Evolutionary conservation across 1,284 basidiomycete species (phyloP), one percentile per base, ranked within the genome.

Genomic region (Tylopilus sp.): DNA sequence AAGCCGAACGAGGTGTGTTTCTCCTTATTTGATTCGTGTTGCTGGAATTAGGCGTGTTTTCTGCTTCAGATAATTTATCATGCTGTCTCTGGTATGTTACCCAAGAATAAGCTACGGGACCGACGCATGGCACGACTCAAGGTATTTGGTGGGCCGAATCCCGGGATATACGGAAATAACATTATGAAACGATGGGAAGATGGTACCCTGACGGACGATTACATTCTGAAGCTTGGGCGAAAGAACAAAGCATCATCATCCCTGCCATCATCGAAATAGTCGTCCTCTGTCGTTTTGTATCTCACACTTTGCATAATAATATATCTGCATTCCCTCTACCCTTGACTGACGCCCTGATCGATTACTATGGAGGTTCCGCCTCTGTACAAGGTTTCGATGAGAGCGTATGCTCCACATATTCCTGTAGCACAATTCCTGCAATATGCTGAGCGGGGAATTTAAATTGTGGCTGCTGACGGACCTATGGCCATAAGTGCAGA

Each of bases 61-160:
- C 33, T 58, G 32, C 19, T 53, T n/a, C 74, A 98, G 96, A 95
- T 98, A 72, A 95, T 98, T 66, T 91, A 94, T n/a, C 90, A 95
- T 71, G 97, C 97, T 12, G 96, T 98, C 6, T 94, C 96, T 13
- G 95, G 96, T 68, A 98, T 98, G 96, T 84, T 98, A 66, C 96
- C 96, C 38, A 98, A 98, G 81, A 98, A 98, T 84, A 96, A 93
- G 69, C 87, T 97, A 67, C 89, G 96, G 36, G 93, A 97, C 63
- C 86, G 93, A 59, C 87, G 96, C 57, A 81, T 98, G 52, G 94
- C 93, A 68, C 84, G 96, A 61, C 84, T 98, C 57, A 91, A 93
- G 69, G 93, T 98, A 71, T 98, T 96, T 76, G 88, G 93, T 47
- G 92, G 88, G 22, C 82, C 89, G 53, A 86, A 91, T 68, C 90